Conservation (phyloP, 139 green algal species). For the Parachlorella kessleri region DNA sequence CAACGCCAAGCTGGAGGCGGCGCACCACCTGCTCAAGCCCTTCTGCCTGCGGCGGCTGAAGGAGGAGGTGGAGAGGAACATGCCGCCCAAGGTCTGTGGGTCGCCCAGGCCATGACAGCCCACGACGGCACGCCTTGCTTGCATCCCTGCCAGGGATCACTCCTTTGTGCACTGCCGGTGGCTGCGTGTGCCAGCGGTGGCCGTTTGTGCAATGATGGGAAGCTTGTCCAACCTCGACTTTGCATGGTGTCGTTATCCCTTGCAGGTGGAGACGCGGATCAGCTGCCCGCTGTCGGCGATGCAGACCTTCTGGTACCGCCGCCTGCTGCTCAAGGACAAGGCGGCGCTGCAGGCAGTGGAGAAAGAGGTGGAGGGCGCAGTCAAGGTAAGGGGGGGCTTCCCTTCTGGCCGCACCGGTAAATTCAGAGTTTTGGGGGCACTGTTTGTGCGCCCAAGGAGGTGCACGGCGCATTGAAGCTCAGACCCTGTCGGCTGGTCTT, state of each 20-base stretch:
- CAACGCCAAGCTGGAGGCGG: conserved; percentile 47
- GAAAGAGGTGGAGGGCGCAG: conserved; percentile 8
- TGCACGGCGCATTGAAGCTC: too few relatives aligned
- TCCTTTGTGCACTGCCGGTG: background rate
- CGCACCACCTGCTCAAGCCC: conserved; percentile 71
- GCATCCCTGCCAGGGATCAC: background rate
- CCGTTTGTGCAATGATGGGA: too few relatives aligned
- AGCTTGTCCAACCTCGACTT: too few relatives aligned
- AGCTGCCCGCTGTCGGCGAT: conserved; percentile 57
- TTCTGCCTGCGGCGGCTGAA: conserved; percentile 86
- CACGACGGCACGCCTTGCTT: background rate
- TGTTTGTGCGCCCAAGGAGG: too few relatives aligned
- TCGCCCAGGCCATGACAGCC: background rate
- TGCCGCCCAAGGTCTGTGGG: conserved; percentile 48
- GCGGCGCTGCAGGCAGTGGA: conserved; percentile 39
- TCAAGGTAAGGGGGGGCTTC: conserved; percentile 2
- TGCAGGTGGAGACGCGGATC: conserved; percentile 70
- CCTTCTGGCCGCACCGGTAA: too few relatives aligned
- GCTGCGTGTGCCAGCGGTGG: too few relatives aligned
- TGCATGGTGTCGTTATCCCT: too few relatives aligned
- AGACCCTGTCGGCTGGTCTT: too few relatives aligned
- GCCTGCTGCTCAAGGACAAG: conserved; percentile 54
- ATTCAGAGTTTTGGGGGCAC: too few relatives aligned
- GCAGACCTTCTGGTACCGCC: conserved; percentile 61
- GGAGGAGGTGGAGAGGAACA: conserved; percentile 46